Evolutionary conservation across 371 early-diverging fungal species (phyloP), one percentile per base, ranked within the genome.

Genomic region (Mortierella sp.): DNA sequence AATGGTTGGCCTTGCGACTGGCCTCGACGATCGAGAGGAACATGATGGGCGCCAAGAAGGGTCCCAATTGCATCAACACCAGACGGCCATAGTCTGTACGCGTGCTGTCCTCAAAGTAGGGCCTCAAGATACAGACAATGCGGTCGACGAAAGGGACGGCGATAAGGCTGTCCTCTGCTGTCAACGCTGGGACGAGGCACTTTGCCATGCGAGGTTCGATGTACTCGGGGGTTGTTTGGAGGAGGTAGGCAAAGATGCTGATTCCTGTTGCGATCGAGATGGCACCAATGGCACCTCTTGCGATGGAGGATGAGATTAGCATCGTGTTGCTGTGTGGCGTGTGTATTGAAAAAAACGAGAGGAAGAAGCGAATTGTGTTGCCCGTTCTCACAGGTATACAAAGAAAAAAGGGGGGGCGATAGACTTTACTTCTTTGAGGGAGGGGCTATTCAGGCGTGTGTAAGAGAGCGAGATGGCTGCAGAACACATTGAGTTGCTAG

Each of bases 31-130:
- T 24, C 24, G 31, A 34, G 1, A 74, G 59, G 10, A 67, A 54
- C 26, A 46, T 55, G 43, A 69, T 69, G 16, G 79, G 59, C 0
- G 31, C 69, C 14, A 78, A 24, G 37, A 74, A 48, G n/a, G 55
- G 11, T 5, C 16, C 31, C 14, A 78, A 24, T 19, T 57, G 31
- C 28, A 46, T 74, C 28, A 74, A 16, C 2, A 55, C 54, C 21
- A 73, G 73, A 9, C 67, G 73, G 14, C 73, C 78, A 73, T 67
- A 73, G 8, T 59, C 73, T 8, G 78, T 67, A 26, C 70, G 43
- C 10, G 69, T 69, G 34, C 54, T 46, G 57, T 74, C 74, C 14
- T 69, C 70, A 48, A 73, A 73, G 57, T 69, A 74, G 9, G 73
- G 57, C 0, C 31, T 34, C 2, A 78, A 57, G 59, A 57, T 57